These are phyloP conservation scores for Ceriops tagal DNA, from an alignment of 345 rosid genomes.

Conservation along the genomic window DNA sequence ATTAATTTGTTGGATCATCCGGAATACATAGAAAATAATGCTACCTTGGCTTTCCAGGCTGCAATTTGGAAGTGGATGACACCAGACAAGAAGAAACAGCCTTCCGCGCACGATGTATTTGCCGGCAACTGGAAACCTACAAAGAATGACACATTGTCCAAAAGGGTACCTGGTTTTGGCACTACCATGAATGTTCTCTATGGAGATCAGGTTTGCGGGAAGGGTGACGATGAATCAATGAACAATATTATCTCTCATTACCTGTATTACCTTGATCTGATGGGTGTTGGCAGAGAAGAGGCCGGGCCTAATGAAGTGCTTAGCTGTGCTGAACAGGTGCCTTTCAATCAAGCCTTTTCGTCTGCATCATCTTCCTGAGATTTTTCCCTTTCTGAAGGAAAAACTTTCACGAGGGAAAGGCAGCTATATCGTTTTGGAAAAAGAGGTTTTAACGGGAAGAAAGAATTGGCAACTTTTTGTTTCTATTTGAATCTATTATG, in stretches of 20 bases:
- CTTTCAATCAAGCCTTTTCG: conserved; percentile 40
- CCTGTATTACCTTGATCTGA: conserved; percentile 64
- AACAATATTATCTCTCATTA: conserved; percentile 69
- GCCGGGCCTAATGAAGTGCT: conserved; percentile 84
- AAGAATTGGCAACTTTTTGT: background rate
- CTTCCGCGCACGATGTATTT: conserved; percentile 75
- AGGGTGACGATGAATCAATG: conserved; percentile 65
- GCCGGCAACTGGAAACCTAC: conserved; percentile 83
- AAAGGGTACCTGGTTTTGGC: conserved; percentile 71
- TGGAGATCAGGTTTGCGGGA: conserved; percentile 64
- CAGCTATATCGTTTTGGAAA: background rate
- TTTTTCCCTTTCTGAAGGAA: background rate
- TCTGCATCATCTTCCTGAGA: conserved; percentile 30
- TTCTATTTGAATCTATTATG: background rate
- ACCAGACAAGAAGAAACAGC: conserved; percentile 63
- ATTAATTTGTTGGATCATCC: conserved; percentile 62
- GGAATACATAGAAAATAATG: conserved; percentile 68
- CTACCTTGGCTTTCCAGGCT: conserved; percentile 72
- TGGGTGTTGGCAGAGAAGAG: conserved; percentile 85
- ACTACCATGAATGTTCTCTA: conserved; percentile 72
- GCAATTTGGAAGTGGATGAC: conserved; percentile 95
- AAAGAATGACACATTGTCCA: conserved; percentile 70
- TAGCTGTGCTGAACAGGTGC: conserved; percentile 63
- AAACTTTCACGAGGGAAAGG: conserved; percentile 1
- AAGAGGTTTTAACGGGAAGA: background rate